Base-by-base conservation (phyloP, 1,284 basidiomycete genomes). In the Ustilago sp. region DNA sequence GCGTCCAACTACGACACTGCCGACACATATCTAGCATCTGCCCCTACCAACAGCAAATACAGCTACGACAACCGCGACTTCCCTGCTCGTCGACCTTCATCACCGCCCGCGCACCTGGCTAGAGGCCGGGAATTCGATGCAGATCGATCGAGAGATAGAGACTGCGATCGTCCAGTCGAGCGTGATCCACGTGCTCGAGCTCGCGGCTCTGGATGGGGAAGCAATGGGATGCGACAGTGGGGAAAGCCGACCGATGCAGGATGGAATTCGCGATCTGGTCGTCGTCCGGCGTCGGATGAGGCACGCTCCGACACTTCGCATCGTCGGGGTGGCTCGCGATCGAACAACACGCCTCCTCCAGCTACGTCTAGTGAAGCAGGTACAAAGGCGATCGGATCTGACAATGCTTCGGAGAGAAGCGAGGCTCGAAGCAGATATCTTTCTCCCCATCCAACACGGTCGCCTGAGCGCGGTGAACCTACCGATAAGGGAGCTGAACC, bases 111-210 rank as follows among this genome's bases (percentile, higher is more conserved):
- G 23, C 50, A 51, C 32, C 17, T 58, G 3, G 53, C 47, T 15
- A 59, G 67, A 17, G 67, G 67, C 6, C 54, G 73, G n/a, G 74
- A 74, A 5, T 63, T 63, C 23, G 74, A 79, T 7, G 34, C 55
- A 3, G 79, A 80, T 17, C 58, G 79, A 36, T 68, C 72, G 4
- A 51, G 74, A 34, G 74, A 78, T 5, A 38, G 74, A 32, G 73
- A 78, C 8, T 45, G 68, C 38, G 68, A 79, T n/a, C 64, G 67
- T 8, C 17, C 54, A 9, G 39, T 28, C 43, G 74, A 77, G 39
- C 66, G 71, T 2, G 76, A 68, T 38, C 58, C 52, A 28, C 66
- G 64, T 32, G 41, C 43, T 4, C 57, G 73, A 41, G 59, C 66
- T 35, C 55, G 57, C 1, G 62, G 68, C 59, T 65, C 67, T 1